These are phyloP conservation scores for Paramecium sonneborni DNA, from an alignment of 73 alveolate genomes.

Conservation along the genomic window DNA sequence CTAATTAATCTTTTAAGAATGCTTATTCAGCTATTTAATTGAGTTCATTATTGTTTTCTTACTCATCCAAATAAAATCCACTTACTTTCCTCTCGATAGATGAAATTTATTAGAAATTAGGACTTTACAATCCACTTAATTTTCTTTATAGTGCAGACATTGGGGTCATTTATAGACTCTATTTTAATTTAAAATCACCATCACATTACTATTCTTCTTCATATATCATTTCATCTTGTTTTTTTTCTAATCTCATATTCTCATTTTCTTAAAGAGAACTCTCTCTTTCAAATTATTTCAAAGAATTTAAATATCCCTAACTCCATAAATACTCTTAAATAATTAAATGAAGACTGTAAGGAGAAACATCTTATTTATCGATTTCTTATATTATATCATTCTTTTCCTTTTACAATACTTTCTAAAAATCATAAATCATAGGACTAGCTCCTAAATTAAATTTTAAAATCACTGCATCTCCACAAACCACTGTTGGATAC, in stretches of 20 bases:
- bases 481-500: background rate
- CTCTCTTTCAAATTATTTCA: conserved; percentile 7
- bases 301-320: background rate
- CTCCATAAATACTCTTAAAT: conserved; percentile 45
- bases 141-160: conserved; percentile 46
- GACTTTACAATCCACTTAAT: conserved; percentile 50
- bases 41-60: background rate
- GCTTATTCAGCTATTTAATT: conserved; percentile 49
- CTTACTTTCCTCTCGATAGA: conserved; percentile 27
- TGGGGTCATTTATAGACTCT: background rate
- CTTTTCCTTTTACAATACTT: background rate
- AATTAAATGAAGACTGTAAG: conserved; percentile 36
- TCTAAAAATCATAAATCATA: background rate
- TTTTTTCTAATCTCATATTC: background rate
- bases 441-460: conserved; percentile 23
- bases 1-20: background rate
- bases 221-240: background rate
- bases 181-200: background rate
- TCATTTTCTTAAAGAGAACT: background rate
- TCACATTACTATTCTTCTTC: conserved; percentile 12
- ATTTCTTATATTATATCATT: background rate
- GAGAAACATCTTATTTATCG: background rate
- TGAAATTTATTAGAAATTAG: background rate
- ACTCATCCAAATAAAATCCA: conserved; percentile 40
- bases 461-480: background rate